Evolutionary conservation across 345 rosid genomes (phyloP), one percentile per base, ranked within the genome.

Genomic region (Sisymbrium altissimum): DNA sequence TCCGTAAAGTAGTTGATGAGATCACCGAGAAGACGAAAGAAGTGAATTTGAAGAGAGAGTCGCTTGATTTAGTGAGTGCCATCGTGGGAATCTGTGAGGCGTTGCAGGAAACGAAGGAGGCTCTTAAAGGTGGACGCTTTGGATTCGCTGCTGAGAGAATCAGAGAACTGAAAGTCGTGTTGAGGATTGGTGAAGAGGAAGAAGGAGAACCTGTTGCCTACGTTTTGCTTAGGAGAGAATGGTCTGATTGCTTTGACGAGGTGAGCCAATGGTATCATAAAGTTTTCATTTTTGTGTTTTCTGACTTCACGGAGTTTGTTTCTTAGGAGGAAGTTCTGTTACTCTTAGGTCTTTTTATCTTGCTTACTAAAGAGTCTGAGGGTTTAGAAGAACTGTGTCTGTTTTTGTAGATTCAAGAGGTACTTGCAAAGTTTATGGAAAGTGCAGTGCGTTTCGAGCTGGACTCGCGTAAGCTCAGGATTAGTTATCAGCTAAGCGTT

Each of bases 341-440:
- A 9, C 18, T 48, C 30, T 25, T 25, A 25, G 1, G 33, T 52
- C 33, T 52, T 23, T 25, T 35, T 14, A 0, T 50, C n/a, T 50
- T 50, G 55, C 55, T 10, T 50, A 5, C 12, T 55, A 29, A 25
- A 63, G 7, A 27, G 40, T 3, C 19, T 68, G 66, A 64, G 64
- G 10, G 82, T 82, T 83, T 87, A 78, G 84, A 82, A 75, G 85
- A 84, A 79, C 84, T 73, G 77, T 71, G 29, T 71, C 11, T 86
- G 81, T 84, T 84, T 86, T 86, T 92, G 90, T 77, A 95, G 99
- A 86, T 95, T 81, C 99, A 92, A 92, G 91, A 85, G 65, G 56
- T 90, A 83, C 89, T 95, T 41, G 85, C 81, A 33, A 88, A 71
- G 72, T 83, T 90, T 57, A 78, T 87, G 90, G 93, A 80, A 50